These are phyloP conservation scores for Arthrobotrys musiformis DNA, from an alignment of 2,329 filamentous ascomycete genomes.

Conservation along the genomic window DNA sequence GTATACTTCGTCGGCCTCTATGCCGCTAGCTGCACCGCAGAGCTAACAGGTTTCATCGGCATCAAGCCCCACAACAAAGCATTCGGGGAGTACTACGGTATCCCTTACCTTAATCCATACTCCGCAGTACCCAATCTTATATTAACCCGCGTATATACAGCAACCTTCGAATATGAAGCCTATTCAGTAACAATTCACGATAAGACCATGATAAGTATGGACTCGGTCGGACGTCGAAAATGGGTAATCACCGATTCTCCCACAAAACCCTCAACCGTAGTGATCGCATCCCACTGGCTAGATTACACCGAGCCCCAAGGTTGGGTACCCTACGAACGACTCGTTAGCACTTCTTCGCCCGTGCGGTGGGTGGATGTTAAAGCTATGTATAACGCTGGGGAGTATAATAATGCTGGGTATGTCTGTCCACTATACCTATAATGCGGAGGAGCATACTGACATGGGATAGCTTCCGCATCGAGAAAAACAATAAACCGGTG, in stretches of 20 bases:
- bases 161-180: constrained; percentile 35
- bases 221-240: constrained; percentile 12
- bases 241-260: constrained; percentile 10
- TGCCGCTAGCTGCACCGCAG: neutral
- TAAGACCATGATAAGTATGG: constrained; percentile 34
- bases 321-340: constrained; percentile 20
- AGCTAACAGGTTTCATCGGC: constrained; percentile 30
- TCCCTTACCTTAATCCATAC: neutral
- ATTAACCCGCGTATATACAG: neutral
- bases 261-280: neutral
- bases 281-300: constrained; percentile 23
- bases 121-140: neutral
- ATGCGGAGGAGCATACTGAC: neutral
- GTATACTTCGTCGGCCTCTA: neutral
- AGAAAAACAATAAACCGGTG: constrained; percentile 22
- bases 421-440: too few relatives aligned
- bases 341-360: constrained; percentile 10
- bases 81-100: constrained; percentile 41
- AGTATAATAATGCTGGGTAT: constrained; percentile 34
- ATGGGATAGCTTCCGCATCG: constrained; percentile 20
- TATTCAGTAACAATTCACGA: constrained; percentile 22
- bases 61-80: constrained; percentile 21
- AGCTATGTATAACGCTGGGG: neutral
- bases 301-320: constrained; percentile 21
- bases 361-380: constrained; percentile 43